These are phyloP conservation scores for Leccinum imitatum DNA, from an alignment of 768 basidiomycete genomes.

Conservation along the genomic window DNA sequence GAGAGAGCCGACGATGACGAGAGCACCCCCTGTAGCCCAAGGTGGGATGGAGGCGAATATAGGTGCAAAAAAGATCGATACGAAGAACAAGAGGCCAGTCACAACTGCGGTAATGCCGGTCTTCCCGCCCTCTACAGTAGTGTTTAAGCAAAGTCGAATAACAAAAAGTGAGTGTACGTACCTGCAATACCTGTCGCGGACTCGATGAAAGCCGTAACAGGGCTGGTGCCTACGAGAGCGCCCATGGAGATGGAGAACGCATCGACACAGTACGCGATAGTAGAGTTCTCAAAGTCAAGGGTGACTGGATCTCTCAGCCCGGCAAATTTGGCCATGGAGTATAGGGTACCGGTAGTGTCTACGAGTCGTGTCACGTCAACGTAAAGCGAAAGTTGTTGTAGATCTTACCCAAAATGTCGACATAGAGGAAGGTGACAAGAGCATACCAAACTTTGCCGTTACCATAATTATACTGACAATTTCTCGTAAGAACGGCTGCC, in stretches of 20 bases:
- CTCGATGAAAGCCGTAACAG: constrained; percentile 82
- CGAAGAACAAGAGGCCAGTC: constrained; percentile 73
- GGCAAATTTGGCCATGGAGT: constrained; percentile 90
- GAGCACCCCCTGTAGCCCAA: constrained; percentile 86
- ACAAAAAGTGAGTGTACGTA: constrained; percentile 28
- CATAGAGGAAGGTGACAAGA: constrained; percentile 85
- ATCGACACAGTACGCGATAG: constrained; percentile 79
- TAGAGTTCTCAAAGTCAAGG: constrained; percentile 83
- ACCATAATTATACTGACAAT: constrained; percentile 45
- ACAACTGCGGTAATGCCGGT: constrained; percentile 80
- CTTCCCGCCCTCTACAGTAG: constrained; percentile 71
- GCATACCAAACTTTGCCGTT: constrained; percentile 87
- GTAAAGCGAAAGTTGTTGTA: background rate
- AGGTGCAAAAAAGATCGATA: constrained; percentile 85
- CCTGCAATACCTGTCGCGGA: constrained; percentile 78
- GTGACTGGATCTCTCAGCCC: constrained; percentile 81
- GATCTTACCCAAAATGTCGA: constrained; percentile 71
- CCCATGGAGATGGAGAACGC: constrained; percentile 82
- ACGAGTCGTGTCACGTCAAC: background rate
- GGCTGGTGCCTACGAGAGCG: constrained; percentile 74
- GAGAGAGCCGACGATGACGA: constrained; percentile 83
- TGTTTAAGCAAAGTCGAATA: constrained; percentile 6
- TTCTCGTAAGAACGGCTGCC: constrained; percentile 6
- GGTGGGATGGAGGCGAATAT: constrained; percentile 85
- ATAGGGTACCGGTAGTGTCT: constrained; percentile 67